Percentiles rank a stretch among this genome's conserved stretches.
phyloP scores from a whole-genome alignment of 208 protist genomes.

The Trypanosoma cruzi region DNA sequence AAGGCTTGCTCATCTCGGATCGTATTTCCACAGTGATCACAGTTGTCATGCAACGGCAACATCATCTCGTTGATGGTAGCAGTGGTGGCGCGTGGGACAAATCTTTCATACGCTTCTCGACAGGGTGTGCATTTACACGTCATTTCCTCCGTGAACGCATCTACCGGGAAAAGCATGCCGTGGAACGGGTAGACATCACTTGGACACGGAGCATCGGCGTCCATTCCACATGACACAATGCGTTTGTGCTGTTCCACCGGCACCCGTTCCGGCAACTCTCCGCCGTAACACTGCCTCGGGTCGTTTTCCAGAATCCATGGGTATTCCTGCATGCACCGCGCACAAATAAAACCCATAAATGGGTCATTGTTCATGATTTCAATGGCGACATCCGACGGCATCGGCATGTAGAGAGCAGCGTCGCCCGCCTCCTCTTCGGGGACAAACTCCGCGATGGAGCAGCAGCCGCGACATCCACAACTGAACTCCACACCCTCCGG shows the following conservation, averaged over 20 bases:
- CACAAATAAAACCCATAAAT: constrained; percentile 81
- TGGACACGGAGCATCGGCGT: constrained; percentile 1
- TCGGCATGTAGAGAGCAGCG: constrained; percentile 30
- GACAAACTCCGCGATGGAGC: constrained; percentile 56
- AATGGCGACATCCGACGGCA: constrained; percentile 40
- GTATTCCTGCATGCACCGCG: constrained; percentile 81
- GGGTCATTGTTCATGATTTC: constrained; percentile 81
- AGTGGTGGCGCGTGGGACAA: constrained; percentile 59
- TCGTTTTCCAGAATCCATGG: constrained; percentile 73
- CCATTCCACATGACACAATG: constrained; percentile 50
- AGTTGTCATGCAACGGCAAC: constrained; percentile 69
- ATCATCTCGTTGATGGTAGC: constrained; percentile 65
- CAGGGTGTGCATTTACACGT: constrained; percentile 71
- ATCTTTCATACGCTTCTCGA: constrained; percentile 56
- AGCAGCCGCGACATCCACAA: constrained; percentile 77
- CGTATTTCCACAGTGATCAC: constrained; percentile 62
- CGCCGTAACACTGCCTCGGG: constrained; percentile 59
- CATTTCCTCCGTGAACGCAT: constrained; percentile 58
- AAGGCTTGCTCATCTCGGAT: constrained; percentile 58
- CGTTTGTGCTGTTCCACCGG: constrained; percentile 20
- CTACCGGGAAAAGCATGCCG: constrained; percentile 72
- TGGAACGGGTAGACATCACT: constrained; percentile 59
- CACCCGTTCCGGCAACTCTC: constrained; percentile 46
- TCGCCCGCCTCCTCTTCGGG: constrained; percentile 47
- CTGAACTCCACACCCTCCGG: constrained; percentile 55